Conservation (phyloP, 106 monocot species). For the Narthecium ossifragum region DNA sequence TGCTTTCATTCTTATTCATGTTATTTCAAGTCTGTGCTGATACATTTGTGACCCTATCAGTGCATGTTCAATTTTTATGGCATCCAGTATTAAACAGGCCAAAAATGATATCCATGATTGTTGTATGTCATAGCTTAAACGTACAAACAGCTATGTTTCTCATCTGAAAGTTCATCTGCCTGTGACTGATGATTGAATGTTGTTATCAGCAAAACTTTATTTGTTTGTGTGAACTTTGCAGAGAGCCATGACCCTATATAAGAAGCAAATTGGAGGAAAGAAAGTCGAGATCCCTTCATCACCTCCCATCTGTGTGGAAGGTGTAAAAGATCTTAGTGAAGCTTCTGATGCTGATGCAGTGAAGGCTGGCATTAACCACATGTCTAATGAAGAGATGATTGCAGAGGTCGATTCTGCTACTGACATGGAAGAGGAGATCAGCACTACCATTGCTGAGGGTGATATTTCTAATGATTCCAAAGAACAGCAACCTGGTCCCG, state of each 20-base stretch:
- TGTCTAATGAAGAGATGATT: background rate
- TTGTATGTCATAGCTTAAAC: too few relatives aligned
- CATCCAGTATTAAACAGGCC: too few relatives aligned
- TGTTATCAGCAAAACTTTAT: too few relatives aligned
- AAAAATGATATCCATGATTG: too few relatives aligned
- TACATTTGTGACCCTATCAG: too few relatives aligned
- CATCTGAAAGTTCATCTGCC: too few relatives aligned
- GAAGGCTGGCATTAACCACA: background rate
- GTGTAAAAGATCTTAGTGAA: slow-evolving; percentile 6
- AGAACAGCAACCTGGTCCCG: background rate
- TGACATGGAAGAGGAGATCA: slow-evolving; percentile 6
- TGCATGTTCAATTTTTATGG: too few relatives aligned
- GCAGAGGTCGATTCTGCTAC: too few relatives aligned
- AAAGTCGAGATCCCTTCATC: slow-evolving; percentile 1
- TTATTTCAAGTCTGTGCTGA: too few relatives aligned
- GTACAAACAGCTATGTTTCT: too few relatives aligned
- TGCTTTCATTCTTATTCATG: too few relatives aligned
- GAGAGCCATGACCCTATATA: slow-evolving; percentile 70
- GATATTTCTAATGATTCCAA: background rate
- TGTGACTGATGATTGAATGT: background rate
- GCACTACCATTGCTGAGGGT: background rate
- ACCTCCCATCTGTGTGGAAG: background rate
- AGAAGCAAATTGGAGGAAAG: slow-evolving; percentile 22
- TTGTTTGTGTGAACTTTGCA: slow-evolving; percentile 20
- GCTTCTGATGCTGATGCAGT: slow-evolving; percentile 7